Evolutionary conservation across 176 grass and related monocot genomes (phyloP).

Genomic region (Typha latifolia): DNA sequence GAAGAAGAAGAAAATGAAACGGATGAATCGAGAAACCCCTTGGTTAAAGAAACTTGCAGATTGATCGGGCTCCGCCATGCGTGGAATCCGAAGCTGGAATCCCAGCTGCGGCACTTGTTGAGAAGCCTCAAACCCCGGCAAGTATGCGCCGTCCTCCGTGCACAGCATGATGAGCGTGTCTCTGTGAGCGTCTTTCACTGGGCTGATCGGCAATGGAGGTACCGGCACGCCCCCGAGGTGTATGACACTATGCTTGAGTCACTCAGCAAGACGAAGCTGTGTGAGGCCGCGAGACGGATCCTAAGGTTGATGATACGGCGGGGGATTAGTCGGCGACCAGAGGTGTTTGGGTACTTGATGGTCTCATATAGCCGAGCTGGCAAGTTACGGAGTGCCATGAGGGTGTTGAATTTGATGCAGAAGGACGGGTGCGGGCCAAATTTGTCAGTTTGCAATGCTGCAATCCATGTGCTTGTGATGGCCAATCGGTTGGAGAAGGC

Average conservation of each 20-base stretch:
- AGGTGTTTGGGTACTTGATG: slow-evolving; percentile 65
- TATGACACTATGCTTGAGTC: slow-evolving; percentile 71
- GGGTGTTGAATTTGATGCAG: slow-evolving; percentile 87
- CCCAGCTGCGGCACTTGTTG: slow-evolving; percentile 53
- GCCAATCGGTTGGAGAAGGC: slow-evolving; percentile 58
- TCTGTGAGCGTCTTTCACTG: slow-evolving; percentile 75
- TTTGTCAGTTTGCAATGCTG: slow-evolving; percentile 54
- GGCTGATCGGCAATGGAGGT: slow-evolving; percentile 77
- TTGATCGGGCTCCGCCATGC: slow-evolving; percentile 54
- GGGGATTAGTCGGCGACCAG: slow-evolving; percentile 24
- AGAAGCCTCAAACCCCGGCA: slow-evolving; percentile 47
- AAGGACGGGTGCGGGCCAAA: slow-evolving; percentile 66
- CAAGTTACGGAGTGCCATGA: slow-evolving; percentile 79
- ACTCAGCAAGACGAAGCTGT: slow-evolving; percentile 71
- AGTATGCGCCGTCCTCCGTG: slow-evolving; percentile 57
- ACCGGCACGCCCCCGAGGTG: slow-evolving; percentile 74
- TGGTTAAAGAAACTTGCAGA: slow-evolving; percentile 54
- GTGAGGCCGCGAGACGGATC: slow-evolving; percentile 58
- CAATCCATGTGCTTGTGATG: slow-evolving; percentile 65
- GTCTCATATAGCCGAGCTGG: slow-evolving; percentile 69
- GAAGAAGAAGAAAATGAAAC: slow-evolving; percentile 16
- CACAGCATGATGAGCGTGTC: slow-evolving; percentile 37
- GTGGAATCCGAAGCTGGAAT: slow-evolving; percentile 67
- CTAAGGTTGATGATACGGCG: slow-evolving; percentile 77
- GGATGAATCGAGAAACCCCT: slow-evolving; percentile 49